Evolutionary conservation across 192 early-diverging fungal species (phyloP).

Genomic region (Coemansia sp.): DNA sequence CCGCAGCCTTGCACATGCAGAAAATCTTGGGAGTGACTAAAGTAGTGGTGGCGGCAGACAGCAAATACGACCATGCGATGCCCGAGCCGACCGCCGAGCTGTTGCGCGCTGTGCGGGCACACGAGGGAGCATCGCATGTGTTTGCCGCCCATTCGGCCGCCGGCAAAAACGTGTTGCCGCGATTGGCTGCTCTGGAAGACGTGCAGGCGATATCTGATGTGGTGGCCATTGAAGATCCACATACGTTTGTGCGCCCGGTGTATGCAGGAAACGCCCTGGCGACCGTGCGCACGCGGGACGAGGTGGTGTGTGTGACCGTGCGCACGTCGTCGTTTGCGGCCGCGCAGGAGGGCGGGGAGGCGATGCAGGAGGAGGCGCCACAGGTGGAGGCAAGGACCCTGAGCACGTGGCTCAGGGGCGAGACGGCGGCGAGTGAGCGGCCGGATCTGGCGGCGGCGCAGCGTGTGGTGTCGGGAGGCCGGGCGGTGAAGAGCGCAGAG

Average conservation of each 20-base stretch:
- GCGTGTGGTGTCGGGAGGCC: slow-evolving; percentile 91
- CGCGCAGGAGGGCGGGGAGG: slow-evolving; percentile 54
- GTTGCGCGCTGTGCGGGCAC: slow-evolving; percentile 65
- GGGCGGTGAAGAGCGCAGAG: slow-evolving; percentile 93
- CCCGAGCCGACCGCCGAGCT: slow-evolving; percentile 81
- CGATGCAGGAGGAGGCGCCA: slow-evolving; percentile 69
- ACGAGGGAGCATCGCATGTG: slow-evolving; percentile 79
- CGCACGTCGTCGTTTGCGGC: slow-evolving; percentile 89
- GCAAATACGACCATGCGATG: slow-evolving; percentile 67
- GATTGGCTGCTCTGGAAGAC: slow-evolving; percentile 90
- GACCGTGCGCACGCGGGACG: slow-evolving; percentile 87
- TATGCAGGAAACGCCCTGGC: slow-evolving; percentile 98
- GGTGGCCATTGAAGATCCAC: slow-evolving; percentile 69
- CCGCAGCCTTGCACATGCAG: no score
- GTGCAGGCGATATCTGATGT: slow-evolving; percentile 91
- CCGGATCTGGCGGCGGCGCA: slow-evolving; percentile 87
- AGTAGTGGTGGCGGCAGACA: no score
- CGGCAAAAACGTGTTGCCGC: slow-evolving; percentile 92
- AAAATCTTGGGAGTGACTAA: no score
- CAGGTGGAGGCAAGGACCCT: slow-evolving; percentile 56
- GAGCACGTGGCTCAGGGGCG: slow-evolving; percentile 86
- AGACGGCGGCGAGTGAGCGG: slow-evolving; percentile 90
- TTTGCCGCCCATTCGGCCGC: slow-evolving; percentile 84
- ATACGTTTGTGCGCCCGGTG: slow-evolving; percentile 94
- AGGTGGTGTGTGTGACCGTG: slow-evolving; percentile 76